Conservation (phyloP, 495 filamentous ascomycete genomes). For the Penicillium paxilli region DNA sequence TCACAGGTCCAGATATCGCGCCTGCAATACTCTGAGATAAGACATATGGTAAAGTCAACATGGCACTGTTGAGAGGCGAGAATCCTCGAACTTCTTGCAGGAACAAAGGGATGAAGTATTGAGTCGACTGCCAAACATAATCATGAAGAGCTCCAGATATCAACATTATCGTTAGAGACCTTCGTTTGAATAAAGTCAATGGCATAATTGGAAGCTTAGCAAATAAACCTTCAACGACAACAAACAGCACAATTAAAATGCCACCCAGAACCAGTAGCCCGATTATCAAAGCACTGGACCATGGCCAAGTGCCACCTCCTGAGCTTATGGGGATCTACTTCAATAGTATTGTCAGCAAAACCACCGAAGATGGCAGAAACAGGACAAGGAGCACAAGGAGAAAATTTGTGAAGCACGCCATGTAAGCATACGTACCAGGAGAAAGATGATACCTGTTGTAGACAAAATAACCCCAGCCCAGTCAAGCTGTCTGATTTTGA, state of each 20-base stretch:
- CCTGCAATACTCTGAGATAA: constrained; percentile 6
- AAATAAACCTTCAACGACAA: constrained; percentile 54
- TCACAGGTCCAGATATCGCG: constrained; percentile 47
- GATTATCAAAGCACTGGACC: constrained; percentile 57
- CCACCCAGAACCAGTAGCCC: constrained; percentile 53
- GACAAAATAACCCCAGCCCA: constrained; percentile 47
- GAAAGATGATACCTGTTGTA: constrained; percentile 48
- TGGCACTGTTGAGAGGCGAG: constrained; percentile 23
- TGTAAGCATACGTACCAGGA: constrained; percentile 26
- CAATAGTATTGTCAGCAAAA: neutral
- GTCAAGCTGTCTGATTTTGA: constrained; percentile 48
- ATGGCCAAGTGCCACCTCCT: constrained; percentile 55
- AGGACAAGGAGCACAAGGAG: neutral
- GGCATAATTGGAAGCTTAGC: constrained; percentile 58
- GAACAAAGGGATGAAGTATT: constrained; percentile 49
- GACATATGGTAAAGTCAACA: constrained; percentile 5
- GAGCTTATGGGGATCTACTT: constrained; percentile 55
- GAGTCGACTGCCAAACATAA: constrained; percentile 51
- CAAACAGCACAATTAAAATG: constrained; percentile 41
- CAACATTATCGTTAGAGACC: constrained; percentile 29
- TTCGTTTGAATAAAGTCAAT: constrained; percentile 20
- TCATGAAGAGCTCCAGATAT: constrained; percentile 46
- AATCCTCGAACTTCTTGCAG: constrained; percentile 49
- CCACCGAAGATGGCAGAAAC: neutral
- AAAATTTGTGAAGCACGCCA: neutral